Base-by-base conservation (phyloP, 2,329 filamentous ascomycete species). In the Colletotrichum brevisporum region DNA sequence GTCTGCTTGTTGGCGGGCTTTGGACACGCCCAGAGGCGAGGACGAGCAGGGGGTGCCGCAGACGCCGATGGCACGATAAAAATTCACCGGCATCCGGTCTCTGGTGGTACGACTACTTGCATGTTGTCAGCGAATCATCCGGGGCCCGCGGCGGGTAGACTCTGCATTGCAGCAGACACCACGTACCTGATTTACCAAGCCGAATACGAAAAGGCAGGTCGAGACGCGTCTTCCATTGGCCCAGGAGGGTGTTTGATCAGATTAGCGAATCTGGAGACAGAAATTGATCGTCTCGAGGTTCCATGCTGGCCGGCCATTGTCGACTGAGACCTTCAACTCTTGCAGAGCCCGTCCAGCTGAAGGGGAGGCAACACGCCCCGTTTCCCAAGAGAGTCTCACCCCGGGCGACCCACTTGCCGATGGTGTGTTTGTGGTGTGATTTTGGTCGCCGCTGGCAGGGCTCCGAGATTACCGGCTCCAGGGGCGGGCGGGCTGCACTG, bases 371-470 rank as follows among this genome's bases (percentile, higher is more conserved):
- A 60, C 21, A 27, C 27, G 16, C 24, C 26, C 61, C 62, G 10
- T 66, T 51, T 53, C 31, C 63, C 55, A 66, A 51, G 60, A 36
- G 51, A 15, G 52, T 41, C 18, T 18, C 51, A 55, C 66, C 62
- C 62, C 66, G 66, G 66, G 50, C 18, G 66, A 60, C 55, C 66
- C 66, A 69, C 66, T 69, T 69, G 9, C 66, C 66, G 66, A 51
- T 69, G 66, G 62, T 60, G 41, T 54, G 66, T 66, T 69, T 56
- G 62, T 69, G 66, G 66, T 66, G 62, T 60, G 66, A 69, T 69
- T 69, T 31, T 69, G 31, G 13, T 45, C 55, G 43, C 43, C 51
- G 51, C 57, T 24, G 50, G 21, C 21, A 31, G 15, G 55, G 21
- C 61, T 18, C 50, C 66, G 66, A 66, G 55, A 60, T 69, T 66